phyloP scores from a whole-genome alignment of 164 flowering plant species.

The Hamamelis virginiana region DNA sequence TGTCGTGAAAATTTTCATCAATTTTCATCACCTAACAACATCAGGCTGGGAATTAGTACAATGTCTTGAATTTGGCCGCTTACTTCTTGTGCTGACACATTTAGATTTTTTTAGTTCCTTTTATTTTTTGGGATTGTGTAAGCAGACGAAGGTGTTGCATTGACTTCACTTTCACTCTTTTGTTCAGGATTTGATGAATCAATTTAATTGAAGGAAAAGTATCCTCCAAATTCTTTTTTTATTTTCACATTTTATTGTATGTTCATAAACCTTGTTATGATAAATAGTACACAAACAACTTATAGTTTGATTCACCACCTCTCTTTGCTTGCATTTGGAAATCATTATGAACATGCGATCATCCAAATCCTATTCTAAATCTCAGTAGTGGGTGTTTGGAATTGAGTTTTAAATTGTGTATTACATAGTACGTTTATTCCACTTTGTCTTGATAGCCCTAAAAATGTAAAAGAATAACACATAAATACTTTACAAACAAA shows the following conservation, averaged over 20 bases:
- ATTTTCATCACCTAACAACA: slow-evolving; percentile 7
- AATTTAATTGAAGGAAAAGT: slow-evolving; percentile 1
- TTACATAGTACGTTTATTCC: no score
- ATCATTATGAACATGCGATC: no score
- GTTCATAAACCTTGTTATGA: background rate
- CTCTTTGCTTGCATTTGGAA: no score
- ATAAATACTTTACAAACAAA: no score
- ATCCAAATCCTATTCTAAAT: background rate
- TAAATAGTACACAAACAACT: background rate
- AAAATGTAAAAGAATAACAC: no score
- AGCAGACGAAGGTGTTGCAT: slow-evolving; percentile 6
- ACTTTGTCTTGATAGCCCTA: no score
- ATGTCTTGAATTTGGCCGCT: background rate
- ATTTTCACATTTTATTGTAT: background rate
- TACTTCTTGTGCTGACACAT: background rate
- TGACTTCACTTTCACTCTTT: background rate
- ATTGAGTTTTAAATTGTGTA: no score
- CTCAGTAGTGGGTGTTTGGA: background rate
- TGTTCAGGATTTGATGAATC: background rate
- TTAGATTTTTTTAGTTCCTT: background rate
- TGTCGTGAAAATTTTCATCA: background rate
- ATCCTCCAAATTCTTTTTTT: background rate
- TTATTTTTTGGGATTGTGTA: background rate
- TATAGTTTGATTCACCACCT: background rate
- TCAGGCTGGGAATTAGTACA: background rate